Conservation (phyloP, 148 eudicot genomes). For the Camellia japonica region DNA sequence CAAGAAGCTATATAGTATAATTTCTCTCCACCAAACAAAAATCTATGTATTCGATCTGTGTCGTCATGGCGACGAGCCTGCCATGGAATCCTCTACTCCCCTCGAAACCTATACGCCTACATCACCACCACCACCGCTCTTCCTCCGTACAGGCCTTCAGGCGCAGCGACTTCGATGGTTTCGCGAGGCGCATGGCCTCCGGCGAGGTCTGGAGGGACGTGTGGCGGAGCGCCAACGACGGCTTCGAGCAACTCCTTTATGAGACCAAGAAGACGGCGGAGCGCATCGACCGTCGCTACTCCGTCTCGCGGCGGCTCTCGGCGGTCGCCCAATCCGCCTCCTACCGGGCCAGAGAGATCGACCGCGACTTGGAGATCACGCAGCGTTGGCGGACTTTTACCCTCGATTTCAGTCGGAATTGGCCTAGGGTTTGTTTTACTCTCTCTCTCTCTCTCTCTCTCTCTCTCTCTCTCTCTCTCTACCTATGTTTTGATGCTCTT, state of each 20-base stretch:
- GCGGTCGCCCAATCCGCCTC: slow-evolving; percentile 53
- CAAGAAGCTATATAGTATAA: neutral
- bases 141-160: slow-evolving; percentile 38
- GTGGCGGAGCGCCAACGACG: slow-evolving; percentile 74
- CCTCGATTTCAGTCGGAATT: slow-evolving; percentile 66
- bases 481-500: neutral
- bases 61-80: slow-evolving; percentile 39
- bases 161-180: slow-evolving; percentile 71
- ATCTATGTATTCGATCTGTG: neutral
- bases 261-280: slow-evolving; percentile 82
- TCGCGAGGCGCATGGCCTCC: slow-evolving; percentile 59
- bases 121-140: slow-evolving; percentile 16
- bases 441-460: neutral
- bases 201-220: slow-evolving; percentile 73
- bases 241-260: slow-evolving; percentile 69
- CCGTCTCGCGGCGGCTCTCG: slow-evolving; percentile 51
- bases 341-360: slow-evolving; percentile 65
- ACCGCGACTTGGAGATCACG: slow-evolving; percentile 64
- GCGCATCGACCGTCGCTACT: slow-evolving; percentile 67
- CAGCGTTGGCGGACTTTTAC: slow-evolving; percentile 63
- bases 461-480: neutral
- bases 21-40: neutral
- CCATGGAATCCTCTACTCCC: slow-evolving; percentile 44
- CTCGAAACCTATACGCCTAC: slow-evolving; percentile 17
- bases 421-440: slow-evolving; percentile 63